phyloP scores from a whole-genome alignment of 768 basidiomycete genomes.

The Kwoniella dejecticola region DNA sequence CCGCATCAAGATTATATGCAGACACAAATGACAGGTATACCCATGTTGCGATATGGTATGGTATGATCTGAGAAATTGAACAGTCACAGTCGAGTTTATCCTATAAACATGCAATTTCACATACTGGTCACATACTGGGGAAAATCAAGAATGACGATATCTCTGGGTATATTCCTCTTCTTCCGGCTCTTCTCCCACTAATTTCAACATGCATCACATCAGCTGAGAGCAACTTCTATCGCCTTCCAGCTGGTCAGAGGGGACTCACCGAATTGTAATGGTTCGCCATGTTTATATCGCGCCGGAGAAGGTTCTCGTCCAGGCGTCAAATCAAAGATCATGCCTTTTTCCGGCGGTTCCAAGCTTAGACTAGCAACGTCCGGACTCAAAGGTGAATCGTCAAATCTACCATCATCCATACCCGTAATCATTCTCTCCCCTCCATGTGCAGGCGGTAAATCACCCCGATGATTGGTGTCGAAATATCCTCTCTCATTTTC shows the following conservation, averaged over 20 bases:
- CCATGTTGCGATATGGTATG: no score
- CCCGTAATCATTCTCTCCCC: no score
- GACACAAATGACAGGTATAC: no score
- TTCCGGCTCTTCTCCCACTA: constrained; percentile 46
- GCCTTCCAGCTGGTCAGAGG: background rate
- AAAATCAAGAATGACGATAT: no score
- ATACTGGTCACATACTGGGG: no score
- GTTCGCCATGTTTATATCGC: constrained; percentile 52
- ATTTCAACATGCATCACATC: background rate
- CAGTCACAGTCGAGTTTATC: no score
- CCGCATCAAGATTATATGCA: no score
- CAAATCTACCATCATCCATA: no score
- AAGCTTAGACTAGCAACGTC: constrained; percentile 2
- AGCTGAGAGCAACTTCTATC: background rate
- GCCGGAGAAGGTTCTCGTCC: constrained; percentile 52
- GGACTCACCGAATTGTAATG: constrained; percentile 50
- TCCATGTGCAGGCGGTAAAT: background rate
- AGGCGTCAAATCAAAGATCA: constrained; percentile 48
- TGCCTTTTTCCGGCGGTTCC: constrained; percentile 34
- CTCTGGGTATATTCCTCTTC: constrained; percentile 23
- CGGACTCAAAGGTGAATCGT: no score
- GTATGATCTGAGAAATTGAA: no score
- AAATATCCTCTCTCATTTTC: constrained; percentile 3
- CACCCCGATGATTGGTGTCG: background rate
- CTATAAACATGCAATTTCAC: no score